A percentile compares a stretch with the other conserved stretches of the same genome.
These are phyloP conservation scores for Colletotrichum sp. DNA, from an alignment of 2,329 filamentous ascomycete species.

Conservation along the genomic window DNA sequence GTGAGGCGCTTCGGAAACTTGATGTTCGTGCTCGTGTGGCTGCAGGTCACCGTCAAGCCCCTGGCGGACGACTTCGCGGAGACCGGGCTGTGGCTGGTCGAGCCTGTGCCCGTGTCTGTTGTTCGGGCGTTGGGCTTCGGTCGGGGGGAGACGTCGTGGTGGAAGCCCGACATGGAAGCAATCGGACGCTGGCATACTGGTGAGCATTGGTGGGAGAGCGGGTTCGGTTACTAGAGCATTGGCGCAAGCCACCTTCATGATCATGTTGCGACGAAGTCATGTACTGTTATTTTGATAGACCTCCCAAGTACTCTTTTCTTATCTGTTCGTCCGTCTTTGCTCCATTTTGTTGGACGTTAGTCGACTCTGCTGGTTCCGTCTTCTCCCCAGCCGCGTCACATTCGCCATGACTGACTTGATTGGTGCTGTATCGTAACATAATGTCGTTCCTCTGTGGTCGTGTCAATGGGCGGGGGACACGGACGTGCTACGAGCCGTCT, in stretches of 20 bases:
- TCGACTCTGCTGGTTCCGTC: not conserved
- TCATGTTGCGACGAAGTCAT: not conserved
- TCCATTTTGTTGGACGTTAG: not conserved
- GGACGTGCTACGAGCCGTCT: not conserved
- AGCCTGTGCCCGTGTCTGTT: constrained; percentile 79
- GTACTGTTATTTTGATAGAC: not conserved
- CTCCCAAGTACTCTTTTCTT: not conserved
- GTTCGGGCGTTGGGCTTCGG: constrained; percentile 72
- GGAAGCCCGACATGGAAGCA: constrained; percentile 65
- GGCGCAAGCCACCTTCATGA: not conserved
- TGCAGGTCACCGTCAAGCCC: constrained; percentile 66
- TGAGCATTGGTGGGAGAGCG: constrained; percentile 63
- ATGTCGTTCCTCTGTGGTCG: not conserved
- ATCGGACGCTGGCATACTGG: constrained; percentile 62
- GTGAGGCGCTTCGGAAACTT: constrained; percentile 63
- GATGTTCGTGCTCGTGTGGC: constrained; percentile 66
- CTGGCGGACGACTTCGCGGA: constrained; percentile 79
- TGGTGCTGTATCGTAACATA: not conserved
- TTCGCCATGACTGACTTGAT: not conserved
- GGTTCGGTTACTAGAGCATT: constrained; percentile 35
- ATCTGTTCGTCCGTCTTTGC: not conserved
- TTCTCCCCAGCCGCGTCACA: not conserved
- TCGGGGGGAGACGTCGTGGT: constrained; percentile 63
- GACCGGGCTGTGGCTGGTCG: constrained; percentile 78
- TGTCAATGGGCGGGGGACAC: not conserved